Base-by-base conservation (phyloP, 2,329 filamentous ascomycete genomes). In the Exophiala viscosa region DNA sequence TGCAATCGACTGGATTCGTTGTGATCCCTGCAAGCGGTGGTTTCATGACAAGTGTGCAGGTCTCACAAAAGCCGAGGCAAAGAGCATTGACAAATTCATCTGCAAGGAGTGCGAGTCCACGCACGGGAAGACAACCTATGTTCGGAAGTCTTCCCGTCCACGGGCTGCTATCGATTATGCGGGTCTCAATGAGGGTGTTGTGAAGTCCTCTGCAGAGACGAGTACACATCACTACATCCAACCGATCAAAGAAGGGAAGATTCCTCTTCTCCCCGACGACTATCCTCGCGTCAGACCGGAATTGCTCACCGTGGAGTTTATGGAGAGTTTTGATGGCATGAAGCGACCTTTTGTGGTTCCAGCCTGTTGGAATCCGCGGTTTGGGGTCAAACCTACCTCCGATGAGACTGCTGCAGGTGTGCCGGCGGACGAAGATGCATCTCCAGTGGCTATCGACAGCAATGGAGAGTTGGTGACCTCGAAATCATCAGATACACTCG, bases 121-220 rank as follows among this genome's bases (percentile, higher is more conserved):
- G 10, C 77, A 82, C 67, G 84, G 84, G 15, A 76, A 78, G 60
- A 86, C 83, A 18, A 87, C 84, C 1, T 84, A 79, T 67, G 81
- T 86, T 41, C 80, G 84, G 55, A 86, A 86, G 64, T 86, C 84
- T 17, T 76, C 79, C 42, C 76, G 84, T 48, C 81, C 82, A 31
- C 81, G 84, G 61, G 82, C 81, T 32, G 78, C 80, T 13, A 85
- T 86, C 53, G 84, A 87, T 64, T 87, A 87, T 66, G 83, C 83
- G 45, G 82, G 83, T 43, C 72, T 87, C 36, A 83, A 86, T 60
- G 79, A 84, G 66, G 84, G 84, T 36, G 76, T 85, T 11, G 72
- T 86, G 47, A 84, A 84, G 65, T 82, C 82, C 1, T 82, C 82
- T 5, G 80, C 81, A 48, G 82, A 86, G 55, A 80, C 80, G 31